phyloP scores from a whole-genome alignment of 2,329 filamentous ascomycete genomes.

The Botrytis tulipae region DNA sequence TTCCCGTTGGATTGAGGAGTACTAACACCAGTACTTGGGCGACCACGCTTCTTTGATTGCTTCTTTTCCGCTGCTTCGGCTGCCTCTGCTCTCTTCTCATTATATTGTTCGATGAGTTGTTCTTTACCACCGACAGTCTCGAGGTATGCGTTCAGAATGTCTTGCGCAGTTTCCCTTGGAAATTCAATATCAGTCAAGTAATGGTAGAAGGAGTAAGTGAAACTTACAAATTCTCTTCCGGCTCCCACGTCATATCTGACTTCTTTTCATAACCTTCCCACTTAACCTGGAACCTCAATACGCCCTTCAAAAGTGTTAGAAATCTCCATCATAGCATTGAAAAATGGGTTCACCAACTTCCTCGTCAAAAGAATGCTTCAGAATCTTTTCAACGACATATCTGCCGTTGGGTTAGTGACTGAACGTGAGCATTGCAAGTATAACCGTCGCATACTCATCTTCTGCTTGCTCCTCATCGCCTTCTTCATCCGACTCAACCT shows the following conservation, averaged over 20 bases:
- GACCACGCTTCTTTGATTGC: constrained; percentile 58
- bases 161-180: constrained; percentile 53
- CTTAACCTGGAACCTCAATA: constrained; percentile 67
- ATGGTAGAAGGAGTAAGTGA: constrained; percentile 1
- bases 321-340: background rate
- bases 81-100: constrained; percentile 38
- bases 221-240: constrained; percentile 66
- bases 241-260: constrained; percentile 74
- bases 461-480: constrained; percentile 42
- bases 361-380: constrained; percentile 60
- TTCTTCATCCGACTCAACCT: constrained; percentile 36
- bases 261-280: constrained; percentile 77
- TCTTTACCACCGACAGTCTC: constrained; percentile 61
- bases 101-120: constrained; percentile 48
- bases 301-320: constrained; percentile 39
- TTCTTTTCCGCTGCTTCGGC: constrained; percentile 41
- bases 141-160: constrained; percentile 65
- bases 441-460: constrained; percentile 43
- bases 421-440: constrained; percentile 27
- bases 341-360: constrained; percentile 44
- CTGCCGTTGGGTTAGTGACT: constrained; percentile 42
- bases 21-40: constrained; percentile 43
- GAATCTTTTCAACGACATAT: constrained; percentile 73
- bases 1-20: constrained; percentile 28
- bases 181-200: constrained; percentile 19